These are phyloP conservation scores for Hypsizygus marmoreus DNA, from an alignment of 768 basidiomycete genomes.

Conservation along the genomic window DNA sequence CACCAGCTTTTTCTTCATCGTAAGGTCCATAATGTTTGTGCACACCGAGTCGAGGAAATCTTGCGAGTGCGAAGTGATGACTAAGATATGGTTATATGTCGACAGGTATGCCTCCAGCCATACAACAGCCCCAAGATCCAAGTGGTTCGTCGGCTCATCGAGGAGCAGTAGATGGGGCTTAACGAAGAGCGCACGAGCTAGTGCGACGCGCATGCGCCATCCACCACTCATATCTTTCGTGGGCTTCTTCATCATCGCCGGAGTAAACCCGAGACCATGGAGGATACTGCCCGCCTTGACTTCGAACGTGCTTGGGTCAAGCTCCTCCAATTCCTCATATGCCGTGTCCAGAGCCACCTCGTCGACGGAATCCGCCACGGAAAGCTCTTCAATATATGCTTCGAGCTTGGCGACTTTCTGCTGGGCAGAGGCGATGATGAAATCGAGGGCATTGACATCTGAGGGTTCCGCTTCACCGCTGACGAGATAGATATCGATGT, in stretches of 20 bases:
- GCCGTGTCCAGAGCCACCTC: slow-evolving; percentile 84
- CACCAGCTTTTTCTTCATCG: slow-evolving; percentile 85
- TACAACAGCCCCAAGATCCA: slow-evolving; percentile 96
- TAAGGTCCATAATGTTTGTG: slow-evolving; percentile 98
- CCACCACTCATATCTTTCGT: slow-evolving; percentile 99
- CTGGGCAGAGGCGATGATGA: slow-evolving; percentile 90
- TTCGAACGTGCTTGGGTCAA: slow-evolving; percentile 96
- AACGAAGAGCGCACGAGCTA: slow-evolving; percentile 93
- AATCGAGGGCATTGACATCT: slow-evolving; percentile 95
- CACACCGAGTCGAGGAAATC: slow-evolving; percentile 99
- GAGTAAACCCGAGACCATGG: slow-evolving; percentile 94
- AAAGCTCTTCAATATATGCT: slow-evolving; percentile 90
- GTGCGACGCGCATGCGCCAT: slow-evolving; percentile 98
- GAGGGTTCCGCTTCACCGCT: slow-evolving; percentile 94
- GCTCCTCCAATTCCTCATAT: slow-evolving; percentile 95
- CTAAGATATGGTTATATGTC: slow-evolving; percentile 98
- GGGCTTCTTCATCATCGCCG: slow-evolving; percentile 91
- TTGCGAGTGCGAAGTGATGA: slow-evolving; percentile 97
- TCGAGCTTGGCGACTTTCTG: slow-evolving; percentile 94
- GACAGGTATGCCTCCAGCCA: slow-evolving; percentile 98
- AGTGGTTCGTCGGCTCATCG: slow-evolving; percentile 91
- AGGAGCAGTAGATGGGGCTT: slow-evolving; percentile 95
- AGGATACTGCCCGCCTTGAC: slow-evolving; percentile 93
- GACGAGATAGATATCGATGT: slow-evolving; percentile 98
- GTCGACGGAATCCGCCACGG: slow-evolving; percentile 86